These are phyloP conservation scores for Stylosanthes scabra DNA, from an alignment of 331 rosid species.

Conservation along the genomic window DNA sequence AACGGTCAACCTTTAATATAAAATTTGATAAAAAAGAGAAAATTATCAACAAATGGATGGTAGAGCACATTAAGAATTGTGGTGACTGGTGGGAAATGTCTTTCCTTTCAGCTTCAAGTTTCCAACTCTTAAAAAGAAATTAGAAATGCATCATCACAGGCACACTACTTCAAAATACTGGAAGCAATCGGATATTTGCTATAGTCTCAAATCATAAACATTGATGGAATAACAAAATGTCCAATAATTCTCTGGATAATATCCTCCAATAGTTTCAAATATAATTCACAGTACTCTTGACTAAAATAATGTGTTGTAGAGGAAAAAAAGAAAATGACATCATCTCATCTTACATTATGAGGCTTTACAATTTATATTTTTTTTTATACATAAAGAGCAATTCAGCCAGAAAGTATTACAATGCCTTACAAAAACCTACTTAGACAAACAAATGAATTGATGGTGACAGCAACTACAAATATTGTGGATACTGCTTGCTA, in stretches of 20 bases:
- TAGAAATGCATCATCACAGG: constrained; percentile 22
- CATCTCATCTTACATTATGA: constrained; percentile 24
- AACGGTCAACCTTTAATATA: constrained; percentile 29
- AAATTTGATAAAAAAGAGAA: constrained; percentile 11
- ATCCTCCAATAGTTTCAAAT: constrained; percentile 9
- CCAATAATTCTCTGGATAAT: constrained; percentile 17
- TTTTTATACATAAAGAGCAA: constrained; percentile 17
- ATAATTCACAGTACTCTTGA: constrained; percentile 33
- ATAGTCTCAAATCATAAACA: constrained; percentile 25
- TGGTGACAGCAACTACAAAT: constrained; percentile 16
- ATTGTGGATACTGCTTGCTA: constrained; percentile 7
- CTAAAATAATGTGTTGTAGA: background rate
- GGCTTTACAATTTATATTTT: constrained; percentile 11
- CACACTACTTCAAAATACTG: constrained; percentile 3
- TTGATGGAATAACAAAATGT: constrained; percentile 8
- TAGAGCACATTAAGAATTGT: constrained; percentile 13
- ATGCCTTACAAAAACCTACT: background rate
- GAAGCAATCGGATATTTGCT: constrained; percentile 17
- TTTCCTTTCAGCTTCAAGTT: constrained; percentile 28
- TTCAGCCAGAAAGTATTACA: constrained; percentile 19
- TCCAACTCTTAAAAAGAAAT: constrained; percentile 24
- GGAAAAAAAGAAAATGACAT: constrained; percentile 16
- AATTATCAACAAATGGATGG: constrained; percentile 6
- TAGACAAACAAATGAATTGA: constrained; percentile 31
- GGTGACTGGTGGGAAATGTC: background rate